Percentiles rank a stretch among this genome's conserved stretches.
Evolutionary conservation across 2,329 filamentous ascomycete species (phyloP).

Genomic region (Leptographium flavum): DNA sequence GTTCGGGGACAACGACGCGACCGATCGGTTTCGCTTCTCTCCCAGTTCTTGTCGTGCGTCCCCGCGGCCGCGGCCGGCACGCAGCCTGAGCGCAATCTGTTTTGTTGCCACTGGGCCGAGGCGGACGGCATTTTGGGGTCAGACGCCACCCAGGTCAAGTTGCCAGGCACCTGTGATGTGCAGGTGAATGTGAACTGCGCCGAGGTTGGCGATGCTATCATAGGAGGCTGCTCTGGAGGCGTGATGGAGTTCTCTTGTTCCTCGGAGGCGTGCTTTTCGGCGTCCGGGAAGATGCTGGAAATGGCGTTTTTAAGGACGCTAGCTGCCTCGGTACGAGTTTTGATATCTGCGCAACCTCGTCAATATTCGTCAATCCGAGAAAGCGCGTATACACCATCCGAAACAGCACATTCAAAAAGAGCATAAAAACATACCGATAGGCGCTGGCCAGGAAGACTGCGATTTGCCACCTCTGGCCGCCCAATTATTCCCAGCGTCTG

Average conservation of each 20-base stretch:
- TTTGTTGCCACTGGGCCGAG: slow-evolving; percentile 4
- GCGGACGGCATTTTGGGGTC: slow-evolving; percentile 4
- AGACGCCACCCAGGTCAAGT: slow-evolving; percentile 48
- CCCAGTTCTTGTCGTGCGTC: neutral
- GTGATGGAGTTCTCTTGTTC: slow-evolving; percentile 70
- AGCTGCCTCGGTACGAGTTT: too few relatives aligned
- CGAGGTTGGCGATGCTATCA: slow-evolving; percentile 52
- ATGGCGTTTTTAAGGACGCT: too few relatives aligned
- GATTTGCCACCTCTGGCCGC: slow-evolving; percentile 30
- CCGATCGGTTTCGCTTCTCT: neutral
- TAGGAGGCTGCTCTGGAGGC: slow-evolving; percentile 50
- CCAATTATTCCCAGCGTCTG: slow-evolving; percentile 45
- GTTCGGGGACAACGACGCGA: too few relatives aligned
- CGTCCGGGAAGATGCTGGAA: slow-evolving; percentile 80
- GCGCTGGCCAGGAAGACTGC: slow-evolving; percentile 20
- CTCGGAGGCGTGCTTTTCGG: slow-evolving; percentile 51
- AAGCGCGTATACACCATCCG: too few relatives aligned
- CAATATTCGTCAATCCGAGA: too few relatives aligned
- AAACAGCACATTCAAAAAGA: neutral
- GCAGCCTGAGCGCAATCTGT: neutral
- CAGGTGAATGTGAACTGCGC: slow-evolving; percentile 95
- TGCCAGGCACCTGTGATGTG: slow-evolving; percentile 75
- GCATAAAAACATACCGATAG: slow-evolving; percentile 4
- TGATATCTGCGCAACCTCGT: too few relatives aligned
- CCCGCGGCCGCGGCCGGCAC: neutral